phyloP scores from a whole-genome alignment of 768 basidiomycete species.

The Rhodotorula diobovata region DNA sequence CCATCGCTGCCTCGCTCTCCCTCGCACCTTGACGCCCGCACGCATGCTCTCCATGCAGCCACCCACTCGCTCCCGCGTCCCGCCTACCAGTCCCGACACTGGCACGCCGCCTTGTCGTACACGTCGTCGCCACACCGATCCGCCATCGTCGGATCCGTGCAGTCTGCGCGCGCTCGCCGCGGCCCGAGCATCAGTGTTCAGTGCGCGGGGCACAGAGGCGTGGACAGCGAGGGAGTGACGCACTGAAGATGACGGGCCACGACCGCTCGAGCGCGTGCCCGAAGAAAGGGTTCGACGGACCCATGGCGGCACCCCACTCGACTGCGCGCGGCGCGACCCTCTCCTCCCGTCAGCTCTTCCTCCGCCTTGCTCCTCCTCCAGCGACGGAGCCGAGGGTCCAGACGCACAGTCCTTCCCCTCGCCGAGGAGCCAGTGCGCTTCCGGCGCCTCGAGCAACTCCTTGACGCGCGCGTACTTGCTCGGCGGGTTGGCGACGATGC shows the following conservation, averaged over 20 bases:
- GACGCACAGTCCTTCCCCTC: constrained; percentile 9
- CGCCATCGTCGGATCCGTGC: constrained; percentile 8
- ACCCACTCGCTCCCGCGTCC: not conserved
- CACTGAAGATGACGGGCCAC: constrained; percentile 22
- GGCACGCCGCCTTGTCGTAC: constrained; percentile 12
- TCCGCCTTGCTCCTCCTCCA: no score
- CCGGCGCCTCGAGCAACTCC: constrained; percentile 16
- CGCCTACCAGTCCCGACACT: constrained; percentile 4
- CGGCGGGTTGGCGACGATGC: constrained; percentile 42
- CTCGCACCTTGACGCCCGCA: no score
- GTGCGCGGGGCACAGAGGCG: not conserved
- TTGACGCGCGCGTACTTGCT: constrained; percentile 41
- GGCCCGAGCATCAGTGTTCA: not conserved
- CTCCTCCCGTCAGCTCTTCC: no score
- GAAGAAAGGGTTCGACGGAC: constrained; percentile 1
- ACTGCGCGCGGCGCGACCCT: not conserved
- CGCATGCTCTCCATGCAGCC: not conserved
- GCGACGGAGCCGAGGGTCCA: not conserved
- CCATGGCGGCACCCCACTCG: not conserved
- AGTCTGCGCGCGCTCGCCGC: constrained; percentile 3
- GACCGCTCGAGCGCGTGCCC: constrained; percentile 19
- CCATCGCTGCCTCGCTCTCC: no score
- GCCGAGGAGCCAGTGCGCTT: constrained; percentile 11
- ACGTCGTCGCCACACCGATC: constrained; percentile 4
- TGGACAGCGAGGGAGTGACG: not conserved